Percentiles rank a stretch among this genome's conserved stretches.
These are phyloP conservation scores for Aspergillus sp. DNA, from an alignment of 2,329 filamentous ascomycete genomes.

Conservation along the genomic window DNA sequence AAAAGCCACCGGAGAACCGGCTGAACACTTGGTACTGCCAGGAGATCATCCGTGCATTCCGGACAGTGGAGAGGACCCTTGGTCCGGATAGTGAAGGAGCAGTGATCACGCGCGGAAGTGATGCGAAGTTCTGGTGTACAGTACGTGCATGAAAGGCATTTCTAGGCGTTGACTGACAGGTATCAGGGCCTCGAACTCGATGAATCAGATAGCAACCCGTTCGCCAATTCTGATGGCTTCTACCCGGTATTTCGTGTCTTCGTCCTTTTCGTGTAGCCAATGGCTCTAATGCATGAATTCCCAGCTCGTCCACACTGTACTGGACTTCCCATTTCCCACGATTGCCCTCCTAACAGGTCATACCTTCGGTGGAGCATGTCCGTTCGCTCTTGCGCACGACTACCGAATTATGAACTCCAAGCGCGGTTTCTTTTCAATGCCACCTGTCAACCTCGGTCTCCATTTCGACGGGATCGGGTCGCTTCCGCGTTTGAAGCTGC, in stretches of 20 bases:
- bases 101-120: conserved; percentile 54
- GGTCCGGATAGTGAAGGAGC: conserved; percentile 51
- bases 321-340: conserved; percentile 52
- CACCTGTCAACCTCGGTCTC: conserved; percentile 55
- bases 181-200: conserved; percentile 46
- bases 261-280: too few species aligned
- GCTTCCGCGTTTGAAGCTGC: conserved; percentile 53
- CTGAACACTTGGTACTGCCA: conserved; percentile 52
- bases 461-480: conserved; percentile 57
- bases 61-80: conserved; percentile 47
- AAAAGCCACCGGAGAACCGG: conserved; percentile 56
- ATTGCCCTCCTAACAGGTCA: conserved; percentile 51
- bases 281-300: too few species aligned
- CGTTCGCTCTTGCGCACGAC: conserved; percentile 49
- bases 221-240: conserved; percentile 59
- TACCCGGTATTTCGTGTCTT: conserved; percentile 50
- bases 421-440: conserved; percentile 52
- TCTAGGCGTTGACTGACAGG: too few species aligned
- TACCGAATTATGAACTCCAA: conserved; percentile 50
- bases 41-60: conserved; percentile 53
- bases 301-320: conserved; percentile 47
- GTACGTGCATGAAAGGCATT: too few species aligned
- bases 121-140: conserved; percentile 52
- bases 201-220: conserved; percentile 49
- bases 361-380: conserved; percentile 51